Conservation (phyloP, 345 rosid genomes). For the Anastatica hierochuntica region DNA sequence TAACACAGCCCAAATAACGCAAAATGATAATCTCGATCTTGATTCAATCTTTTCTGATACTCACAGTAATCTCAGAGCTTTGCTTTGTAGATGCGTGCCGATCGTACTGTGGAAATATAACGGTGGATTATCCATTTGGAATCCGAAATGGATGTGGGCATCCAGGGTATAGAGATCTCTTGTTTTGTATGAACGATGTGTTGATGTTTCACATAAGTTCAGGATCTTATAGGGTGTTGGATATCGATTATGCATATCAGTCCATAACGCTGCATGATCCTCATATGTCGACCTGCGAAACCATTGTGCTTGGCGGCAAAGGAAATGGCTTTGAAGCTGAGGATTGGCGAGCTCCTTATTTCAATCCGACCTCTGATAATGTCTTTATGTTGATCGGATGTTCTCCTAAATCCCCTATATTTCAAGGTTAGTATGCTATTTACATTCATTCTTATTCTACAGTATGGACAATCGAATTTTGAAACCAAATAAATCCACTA, state of each 20-base stretch:
- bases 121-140: slow-evolving; percentile 71
- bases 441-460: no score
- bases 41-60: slow-evolving; percentile 2
- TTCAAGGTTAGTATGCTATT: slow-evolving; percentile 45
- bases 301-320: slow-evolving; percentile 54
- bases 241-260: slow-evolving; percentile 71
- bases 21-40: slow-evolving; percentile 13
- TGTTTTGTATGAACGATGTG: slow-evolving; percentile 74
- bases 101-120: slow-evolving; percentile 78
- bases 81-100: slow-evolving; percentile 32
- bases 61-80: slow-evolving; percentile 10
- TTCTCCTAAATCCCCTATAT: slow-evolving; percentile 65
- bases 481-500: neutral
- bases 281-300: slow-evolving; percentile 65
- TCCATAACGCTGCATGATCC: slow-evolving; percentile 76
- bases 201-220: slow-evolving; percentile 81
- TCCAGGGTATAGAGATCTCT: slow-evolving; percentile 71
- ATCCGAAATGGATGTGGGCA: slow-evolving; percentile 77
- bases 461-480: no score
- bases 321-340: slow-evolving; percentile 85
- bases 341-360: slow-evolving; percentile 63
- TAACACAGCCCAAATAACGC: neutral
- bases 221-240: slow-evolving; percentile 73
- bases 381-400: slow-evolving; percentile 87
- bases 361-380: slow-evolving; percentile 59